phyloP scores from a whole-genome alignment of 805 yeast genomes.

The Candida bentonensis region DNA sequence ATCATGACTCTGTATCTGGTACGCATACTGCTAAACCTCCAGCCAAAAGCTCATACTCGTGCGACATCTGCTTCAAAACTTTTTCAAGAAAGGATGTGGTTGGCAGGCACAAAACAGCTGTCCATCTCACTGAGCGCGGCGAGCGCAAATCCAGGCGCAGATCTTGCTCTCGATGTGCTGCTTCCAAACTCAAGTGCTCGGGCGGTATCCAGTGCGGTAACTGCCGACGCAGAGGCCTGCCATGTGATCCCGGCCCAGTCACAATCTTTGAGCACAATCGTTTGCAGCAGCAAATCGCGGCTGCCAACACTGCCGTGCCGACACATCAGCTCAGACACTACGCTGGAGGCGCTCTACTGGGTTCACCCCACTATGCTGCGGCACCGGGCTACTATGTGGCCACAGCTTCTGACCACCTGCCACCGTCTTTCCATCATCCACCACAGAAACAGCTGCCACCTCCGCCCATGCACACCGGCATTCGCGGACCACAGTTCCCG shows the following conservation, averaged over 20 bases:
- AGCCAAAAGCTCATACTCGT: conserved; percentile 2
- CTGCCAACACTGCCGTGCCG: neutral
- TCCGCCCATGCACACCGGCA: too few relatives aligned
- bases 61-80: conserved; percentile 7
- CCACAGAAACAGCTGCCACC: too few relatives aligned
- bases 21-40: too few relatives aligned
- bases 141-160: conserved; percentile 4
- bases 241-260: conserved; percentile 9
- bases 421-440: conserved; percentile 1
- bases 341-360: neutral
- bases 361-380: neutral
- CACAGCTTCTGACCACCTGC: conserved; percentile 3
- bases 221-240: conserved; percentile 9
- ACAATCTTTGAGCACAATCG: neutral
- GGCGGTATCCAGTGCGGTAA: conserved; percentile 14
- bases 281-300: neutral
- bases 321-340: neutral
- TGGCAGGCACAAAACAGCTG: conserved; percentile 6
- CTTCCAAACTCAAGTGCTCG: conserved; percentile 12
- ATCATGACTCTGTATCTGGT: too few relatives aligned
- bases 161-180: conserved; percentile 6
- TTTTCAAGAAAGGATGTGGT: conserved; percentile 9
- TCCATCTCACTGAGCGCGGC: conserved; percentile 5
- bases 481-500: too few relatives aligned
- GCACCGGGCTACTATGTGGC: conserved; percentile 1